Evolutionary conservation across 352 stramenopile genomes (phyloP), one percentile per base, ranked within the genome.

Genomic region (Phytophthora meadii): DNA sequence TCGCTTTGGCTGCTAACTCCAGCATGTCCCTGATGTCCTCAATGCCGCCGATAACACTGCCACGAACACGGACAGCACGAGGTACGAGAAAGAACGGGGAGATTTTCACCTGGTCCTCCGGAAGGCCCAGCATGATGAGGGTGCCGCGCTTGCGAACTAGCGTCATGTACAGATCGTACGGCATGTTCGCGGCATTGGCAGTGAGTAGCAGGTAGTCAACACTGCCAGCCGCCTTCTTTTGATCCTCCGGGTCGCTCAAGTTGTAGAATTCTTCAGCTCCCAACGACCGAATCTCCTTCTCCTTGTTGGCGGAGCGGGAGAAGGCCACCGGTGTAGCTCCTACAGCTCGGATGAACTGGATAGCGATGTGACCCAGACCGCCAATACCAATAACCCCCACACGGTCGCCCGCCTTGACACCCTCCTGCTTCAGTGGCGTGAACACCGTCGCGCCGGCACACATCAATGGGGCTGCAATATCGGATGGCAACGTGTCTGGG

Each of bases 161-260:
- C 2, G 52, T 61, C 62, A 90, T 41, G 56, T 87, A 87, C n/a
- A 68, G 28, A n/a, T 74, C 54, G 53, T 88, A 74, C 14, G 74
- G 70, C 70, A 78, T 70, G 52, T 88, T 58, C 39, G 47, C 70
- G 30, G 88, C 79, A 17, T 84, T 54, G 7, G 89, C 72, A n/a
- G 88, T 94, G 53, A 92, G 62, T 8, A 96, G 32, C 45, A 96
- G 70, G n/a, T 90, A 37, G 71, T 95, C 74, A 17, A 93, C 68
- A 9, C 44, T 74, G 25, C 56, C 27, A 6, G 30, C 49, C 0
- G 64, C 69, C 30, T 55, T 50, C 54, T 59, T 44, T 30, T 54
- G 59, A 3, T 81, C 45, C 53, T 52, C 46, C 2, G 55, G 34
- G 34, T 67, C 41, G 19, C 58, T 66, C 89, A 22, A 22, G 22